Evolutionary conservation across 2,329 filamentous ascomycete genomes (phyloP).

Genomic region (Fusarium newnesense): DNA sequence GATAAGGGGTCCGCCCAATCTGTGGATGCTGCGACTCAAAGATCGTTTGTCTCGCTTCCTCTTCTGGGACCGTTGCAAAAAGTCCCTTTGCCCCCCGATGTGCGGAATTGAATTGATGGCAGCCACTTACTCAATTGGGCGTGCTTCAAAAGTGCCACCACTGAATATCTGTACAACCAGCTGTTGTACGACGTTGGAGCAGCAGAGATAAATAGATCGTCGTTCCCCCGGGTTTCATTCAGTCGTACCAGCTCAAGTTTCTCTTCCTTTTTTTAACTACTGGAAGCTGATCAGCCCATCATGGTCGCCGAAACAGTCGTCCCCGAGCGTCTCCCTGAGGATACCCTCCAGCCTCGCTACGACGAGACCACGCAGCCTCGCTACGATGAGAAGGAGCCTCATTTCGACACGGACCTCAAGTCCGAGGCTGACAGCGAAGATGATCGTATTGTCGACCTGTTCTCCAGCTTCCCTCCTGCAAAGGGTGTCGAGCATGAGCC

Average conservation of each 20-base stretch:
- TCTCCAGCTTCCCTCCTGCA: slow-evolving; percentile 54
- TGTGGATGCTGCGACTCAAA: too few species aligned
- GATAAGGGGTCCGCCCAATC: slow-evolving; percentile 17
- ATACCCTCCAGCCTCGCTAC: slow-evolving; percentile 30
- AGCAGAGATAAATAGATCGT: slow-evolving; percentile 29
- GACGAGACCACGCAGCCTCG: slow-evolving; percentile 35
- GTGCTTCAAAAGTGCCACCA: slow-evolving; percentile 17
- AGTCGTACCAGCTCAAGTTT: slow-evolving; percentile 15
- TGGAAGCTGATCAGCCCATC: slow-evolving; percentile 7
- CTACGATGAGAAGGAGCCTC: slow-evolving; percentile 41
- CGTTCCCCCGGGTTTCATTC: background rate
- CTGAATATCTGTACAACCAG: background rate
- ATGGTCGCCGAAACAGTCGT: slow-evolving; percentile 35
- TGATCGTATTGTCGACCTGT: slow-evolving; percentile 50
- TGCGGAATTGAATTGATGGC: background rate
- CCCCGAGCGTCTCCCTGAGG: slow-evolving; percentile 26
- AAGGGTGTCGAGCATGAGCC: slow-evolving; percentile 56
- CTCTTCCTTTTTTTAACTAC: background rate
- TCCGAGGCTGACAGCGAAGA: slow-evolving; percentile 41
- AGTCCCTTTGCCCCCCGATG: background rate
- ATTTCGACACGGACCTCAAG: slow-evolving; percentile 43
- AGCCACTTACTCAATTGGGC: slow-evolving; percentile 5
- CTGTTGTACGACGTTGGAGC: background rate
- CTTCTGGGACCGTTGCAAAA: slow-evolving; percentile 14
- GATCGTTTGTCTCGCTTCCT: slow-evolving; percentile 25